These are phyloP conservation scores for Hypoxylon sp. DNA, from an alignment of 2,329 filamentous ascomycete genomes.

Conservation along the genomic window DNA sequence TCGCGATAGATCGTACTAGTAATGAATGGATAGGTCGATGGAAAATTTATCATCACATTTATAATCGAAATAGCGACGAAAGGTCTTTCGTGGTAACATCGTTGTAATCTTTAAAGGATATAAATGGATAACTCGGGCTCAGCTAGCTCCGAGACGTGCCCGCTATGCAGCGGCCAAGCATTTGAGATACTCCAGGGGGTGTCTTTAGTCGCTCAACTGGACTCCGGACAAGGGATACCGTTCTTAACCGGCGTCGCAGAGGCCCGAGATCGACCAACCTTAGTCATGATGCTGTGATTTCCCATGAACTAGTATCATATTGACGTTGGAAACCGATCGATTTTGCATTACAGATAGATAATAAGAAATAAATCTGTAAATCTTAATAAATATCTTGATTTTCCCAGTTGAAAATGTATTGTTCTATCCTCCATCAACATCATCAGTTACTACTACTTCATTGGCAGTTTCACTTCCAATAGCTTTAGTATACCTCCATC, in stretches of 20 bases:
- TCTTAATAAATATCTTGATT: slow-evolving; percentile 12
- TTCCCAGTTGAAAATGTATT: not conserved
- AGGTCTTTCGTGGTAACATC: not conserved
- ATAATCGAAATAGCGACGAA: slow-evolving; percentile 3
- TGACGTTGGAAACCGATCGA: slow-evolving; percentile 14
- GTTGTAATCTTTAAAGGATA: too few relatives aligned
- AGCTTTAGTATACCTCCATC: not conserved
- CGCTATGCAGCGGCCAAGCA: not conserved
- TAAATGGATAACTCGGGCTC: slow-evolving; percentile 4
- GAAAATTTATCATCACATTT: not conserved
- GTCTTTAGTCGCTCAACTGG: slow-evolving; percentile 22
- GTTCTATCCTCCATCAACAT: not conserved
- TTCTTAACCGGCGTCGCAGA: slow-evolving; percentile 8
- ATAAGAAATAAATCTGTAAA: too few relatives aligned
- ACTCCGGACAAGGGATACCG: slow-evolving; percentile 12
- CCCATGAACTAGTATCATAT: slow-evolving; percentile 18
- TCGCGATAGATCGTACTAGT: too few relatives aligned
- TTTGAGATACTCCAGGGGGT: slow-evolving; percentile 7
- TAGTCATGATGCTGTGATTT: slow-evolving; percentile 22
- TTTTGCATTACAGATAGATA: too few relatives aligned
- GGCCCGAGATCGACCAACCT: slow-evolving; percentile 16
- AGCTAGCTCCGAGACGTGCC: slow-evolving; percentile 12
- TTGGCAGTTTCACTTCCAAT: not conserved
- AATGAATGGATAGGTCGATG: not conserved
- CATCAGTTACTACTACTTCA: too few relatives aligned